These are phyloP conservation scores for Blastobotrys chiropterorum DNA, from an alignment of 805 yeast species.

Conservation along the genomic window DNA sequence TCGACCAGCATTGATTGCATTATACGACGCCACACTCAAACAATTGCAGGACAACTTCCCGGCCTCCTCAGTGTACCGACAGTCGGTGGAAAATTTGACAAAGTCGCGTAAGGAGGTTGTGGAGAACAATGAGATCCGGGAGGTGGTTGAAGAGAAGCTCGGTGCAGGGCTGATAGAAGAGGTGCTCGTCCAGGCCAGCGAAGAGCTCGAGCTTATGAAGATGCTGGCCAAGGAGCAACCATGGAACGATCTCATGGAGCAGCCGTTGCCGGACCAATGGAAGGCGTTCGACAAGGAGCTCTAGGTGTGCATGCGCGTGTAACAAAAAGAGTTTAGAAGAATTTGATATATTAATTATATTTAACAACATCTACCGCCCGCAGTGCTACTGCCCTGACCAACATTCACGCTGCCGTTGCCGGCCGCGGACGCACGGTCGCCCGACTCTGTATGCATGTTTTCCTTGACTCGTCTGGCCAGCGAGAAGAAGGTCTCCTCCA, in stretches of 20 bases:
- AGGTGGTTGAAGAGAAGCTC: constrained; percentile 62
- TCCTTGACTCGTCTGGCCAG: constrained; percentile 84
- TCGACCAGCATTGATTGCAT: constrained; percentile 64
- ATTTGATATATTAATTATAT: not conserved
- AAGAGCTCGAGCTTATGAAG: constrained; percentile 62
- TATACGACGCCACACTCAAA: constrained; percentile 63
- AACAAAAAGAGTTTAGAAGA: not conserved
- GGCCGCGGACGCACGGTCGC: constrained; percentile 19
- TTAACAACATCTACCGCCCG: constrained; percentile 30
- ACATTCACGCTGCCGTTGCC: constrained; percentile 27
- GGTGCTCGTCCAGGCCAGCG: constrained; percentile 73
- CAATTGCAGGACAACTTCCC: constrained; percentile 60
- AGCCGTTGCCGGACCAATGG: constrained; percentile 81
- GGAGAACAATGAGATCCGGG: constrained; percentile 52
- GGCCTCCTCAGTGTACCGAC: constrained; percentile 64
- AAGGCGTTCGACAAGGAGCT: constrained; percentile 53
- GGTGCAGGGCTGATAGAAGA: constrained; percentile 85
- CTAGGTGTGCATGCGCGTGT: not conserved
- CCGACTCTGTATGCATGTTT: constrained; percentile 42
- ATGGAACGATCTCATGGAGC: constrained; percentile 79
- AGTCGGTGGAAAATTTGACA: constrained; percentile 67
- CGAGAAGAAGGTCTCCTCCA: constrained; percentile 84
- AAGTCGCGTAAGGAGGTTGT: constrained; percentile 62
- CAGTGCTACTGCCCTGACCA: constrained; percentile 16
- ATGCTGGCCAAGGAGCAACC: constrained; percentile 62